Base-by-base conservation (phyloP, 2,329 filamentous ascomycete species). In the Bipolaris oryzae region DNA sequence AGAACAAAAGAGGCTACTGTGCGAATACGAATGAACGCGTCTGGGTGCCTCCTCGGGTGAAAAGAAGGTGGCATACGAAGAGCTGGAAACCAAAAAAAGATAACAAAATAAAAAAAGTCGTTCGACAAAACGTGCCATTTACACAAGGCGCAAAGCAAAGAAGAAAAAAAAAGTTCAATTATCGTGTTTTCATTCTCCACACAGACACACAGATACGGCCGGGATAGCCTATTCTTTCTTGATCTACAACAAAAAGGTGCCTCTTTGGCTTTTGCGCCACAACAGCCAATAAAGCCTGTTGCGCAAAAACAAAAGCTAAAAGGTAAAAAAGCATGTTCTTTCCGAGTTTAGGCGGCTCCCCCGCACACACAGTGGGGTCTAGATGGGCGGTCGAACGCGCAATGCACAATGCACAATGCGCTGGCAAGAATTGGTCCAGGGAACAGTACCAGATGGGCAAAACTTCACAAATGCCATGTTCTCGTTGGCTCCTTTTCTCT, bases 341-440 rank as follows among this genome's bases (percentile, higher is more conserved):
- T 42, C 39, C 21, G 39, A 42, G 10, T 25, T 15, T 25, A 42
- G 21, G 39, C 28, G 28, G 34, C 42, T 18, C 16, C 42, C 42
- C 25, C 42, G 42, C 42, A 44, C 23, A 18, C 42, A 45, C 28
- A 31, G n/a, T 15, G 10, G n/a, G 20, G 33, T 38, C 33, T 37
- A 38, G 34, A 48, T 15, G 34, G 33, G 25, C 21, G 16, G 25
- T 31, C 10, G 28, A 31, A 31, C 28, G 28, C 28, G 28, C 25
- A n/a, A 45, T 11, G 16, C 25, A 21, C 34, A 16, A 38, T 43
- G 48, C 38, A 42, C 48, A 50, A 34, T 43, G 38, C 39, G 48
- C 45, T 56, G 41, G 53, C 53, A 33, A 23, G 23, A 41, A 31
- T 31, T 16, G n/a, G 28, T 7, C 28, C 11, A 45, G 20, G 28